A percentile compares a stretch with the other conserved stretches of the same genome.
phyloP scores from a whole-genome alignment of 129 eudicot genomes.

The Calendula officinalis region DNA sequence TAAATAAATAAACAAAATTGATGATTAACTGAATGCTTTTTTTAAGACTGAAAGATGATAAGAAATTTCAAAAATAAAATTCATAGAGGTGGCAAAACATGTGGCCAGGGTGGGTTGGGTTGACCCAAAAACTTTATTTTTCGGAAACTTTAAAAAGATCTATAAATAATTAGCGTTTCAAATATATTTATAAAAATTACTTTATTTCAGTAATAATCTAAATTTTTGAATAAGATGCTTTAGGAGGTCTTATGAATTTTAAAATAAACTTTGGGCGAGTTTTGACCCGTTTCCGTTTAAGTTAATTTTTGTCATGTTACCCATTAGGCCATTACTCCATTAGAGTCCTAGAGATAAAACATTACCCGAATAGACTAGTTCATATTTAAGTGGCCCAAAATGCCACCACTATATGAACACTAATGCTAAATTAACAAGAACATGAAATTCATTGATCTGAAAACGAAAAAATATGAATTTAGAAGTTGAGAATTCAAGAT shows the following conservation, averaged over 20 bases:
- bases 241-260: neutral
- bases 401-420: slow-evolving; percentile 3
- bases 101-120: no score
- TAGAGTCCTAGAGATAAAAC: neutral
- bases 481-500: slow-evolving; percentile 13
- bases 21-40: slow-evolving; percentile 2
- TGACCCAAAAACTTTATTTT: no score
- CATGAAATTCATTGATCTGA: neutral
- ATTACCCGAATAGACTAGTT: no score
- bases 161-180: slow-evolving; percentile 9
- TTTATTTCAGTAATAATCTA: neutral
- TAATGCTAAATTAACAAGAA: slow-evolving; percentile 1
- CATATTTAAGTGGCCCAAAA: neutral
- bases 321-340: no score
- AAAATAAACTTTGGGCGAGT: neutral
- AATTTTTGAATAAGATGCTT: neutral
- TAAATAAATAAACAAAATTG: neutral
- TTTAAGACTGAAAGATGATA: neutral
- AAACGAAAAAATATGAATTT: neutral
- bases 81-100: no score
- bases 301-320: neutral
- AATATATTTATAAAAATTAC: neutral
- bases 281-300: neutral
- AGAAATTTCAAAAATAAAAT: no score
- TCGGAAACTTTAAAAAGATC: neutral